Conservation (phyloP, 345 rosid species). For the Toxicodendron radicans region DNA sequence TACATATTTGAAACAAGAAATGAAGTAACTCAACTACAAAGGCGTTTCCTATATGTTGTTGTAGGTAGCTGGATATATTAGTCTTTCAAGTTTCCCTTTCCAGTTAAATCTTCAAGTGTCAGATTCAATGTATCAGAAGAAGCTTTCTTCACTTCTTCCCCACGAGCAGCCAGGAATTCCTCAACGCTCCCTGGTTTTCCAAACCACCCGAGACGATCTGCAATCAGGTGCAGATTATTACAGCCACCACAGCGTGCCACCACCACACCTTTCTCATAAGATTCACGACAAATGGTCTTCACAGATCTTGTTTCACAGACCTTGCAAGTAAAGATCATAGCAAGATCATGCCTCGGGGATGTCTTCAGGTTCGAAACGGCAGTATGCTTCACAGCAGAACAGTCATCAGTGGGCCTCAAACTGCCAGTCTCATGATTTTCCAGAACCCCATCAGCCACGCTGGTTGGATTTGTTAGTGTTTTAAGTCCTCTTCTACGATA, state of each 20-base stretch:
- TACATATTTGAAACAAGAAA: neutral
- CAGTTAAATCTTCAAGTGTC: slow-evolving; percentile 83
- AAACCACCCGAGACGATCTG: slow-evolving; percentile 86
- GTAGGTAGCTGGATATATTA: slow-evolving; percentile 9
- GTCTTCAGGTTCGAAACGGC: slow-evolving; percentile 54
- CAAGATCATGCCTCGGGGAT: slow-evolving; percentile 79
- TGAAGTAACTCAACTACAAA: neutral
- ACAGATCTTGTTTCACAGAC: slow-evolving; percentile 86
- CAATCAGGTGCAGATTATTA: slow-evolving; percentile 79
- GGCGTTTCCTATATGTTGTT: neutral
- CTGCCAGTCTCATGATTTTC: slow-evolving; percentile 25
- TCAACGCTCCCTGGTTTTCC: slow-evolving; percentile 85
- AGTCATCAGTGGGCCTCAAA: slow-evolving; percentile 28
- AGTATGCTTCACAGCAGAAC: slow-evolving; percentile 33
- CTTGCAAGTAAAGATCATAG: slow-evolving; percentile 83
- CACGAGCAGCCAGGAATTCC: slow-evolving; percentile 77
- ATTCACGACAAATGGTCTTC: slow-evolving; percentile 69
- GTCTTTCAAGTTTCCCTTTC: slow-evolving; percentile 44
- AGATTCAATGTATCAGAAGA: slow-evolving; percentile 70
- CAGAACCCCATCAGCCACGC: slow-evolving; percentile 23
- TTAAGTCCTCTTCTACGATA: slow-evolving; percentile 39
- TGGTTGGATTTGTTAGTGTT: slow-evolving; percentile 31
- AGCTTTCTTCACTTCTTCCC: slow-evolving; percentile 79
- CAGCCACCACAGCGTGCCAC: slow-evolving; percentile 83
- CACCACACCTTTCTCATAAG: slow-evolving; percentile 88